These are phyloP conservation scores for Akanthomyces dipterigenus DNA, from an alignment of 2,329 filamentous ascomycete species.

Conservation along the genomic window DNA sequence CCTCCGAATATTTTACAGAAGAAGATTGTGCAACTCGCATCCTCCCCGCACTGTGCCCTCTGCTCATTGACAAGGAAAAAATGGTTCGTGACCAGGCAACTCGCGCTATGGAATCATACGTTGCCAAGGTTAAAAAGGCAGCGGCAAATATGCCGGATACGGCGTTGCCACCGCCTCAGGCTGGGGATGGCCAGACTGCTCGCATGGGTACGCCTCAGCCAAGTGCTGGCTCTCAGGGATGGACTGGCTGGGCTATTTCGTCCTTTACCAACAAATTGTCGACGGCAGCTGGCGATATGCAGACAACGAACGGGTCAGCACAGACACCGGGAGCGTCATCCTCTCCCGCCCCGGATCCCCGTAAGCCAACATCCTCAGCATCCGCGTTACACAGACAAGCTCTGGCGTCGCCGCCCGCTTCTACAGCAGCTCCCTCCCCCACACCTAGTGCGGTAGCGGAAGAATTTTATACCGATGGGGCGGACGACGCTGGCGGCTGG, in stretches of 20 bases:
- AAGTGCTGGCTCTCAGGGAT: constrained; percentile 46
- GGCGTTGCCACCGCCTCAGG: constrained; percentile 58
- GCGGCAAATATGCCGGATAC: constrained; percentile 73
- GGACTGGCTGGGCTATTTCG: constrained; percentile 97
- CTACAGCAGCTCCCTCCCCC: constrained; percentile 43
- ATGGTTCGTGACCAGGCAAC: constrained; percentile 84
- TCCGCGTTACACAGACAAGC: constrained; percentile 56
- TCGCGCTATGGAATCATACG: constrained; percentile 81
- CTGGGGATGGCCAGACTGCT: constrained; percentile 48
- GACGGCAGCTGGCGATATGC: constrained; percentile 78
- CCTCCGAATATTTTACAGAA: constrained; percentile 76
- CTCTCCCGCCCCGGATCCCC: constrained; percentile 32
- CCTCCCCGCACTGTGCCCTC: constrained; percentile 75
- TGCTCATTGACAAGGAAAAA: constrained; percentile 91
- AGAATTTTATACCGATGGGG: constrained; percentile 48
- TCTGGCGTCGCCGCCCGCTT: constrained; percentile 42
- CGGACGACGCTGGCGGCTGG: constrained; percentile 65
- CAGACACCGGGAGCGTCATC: constrained; percentile 34
- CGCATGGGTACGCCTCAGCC: constrained; percentile 75
- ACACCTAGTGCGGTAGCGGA: constrained; percentile 37
- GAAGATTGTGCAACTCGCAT: constrained; percentile 84
- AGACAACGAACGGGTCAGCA: constrained; percentile 44
- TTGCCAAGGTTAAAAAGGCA: constrained; percentile 76
- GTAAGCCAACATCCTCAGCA: constrained; percentile 43
- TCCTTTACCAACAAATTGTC: constrained; percentile 95